Base-by-base conservation (phyloP, 2,329 filamentous ascomycete genomes). In the Nemania diffusa region DNA sequence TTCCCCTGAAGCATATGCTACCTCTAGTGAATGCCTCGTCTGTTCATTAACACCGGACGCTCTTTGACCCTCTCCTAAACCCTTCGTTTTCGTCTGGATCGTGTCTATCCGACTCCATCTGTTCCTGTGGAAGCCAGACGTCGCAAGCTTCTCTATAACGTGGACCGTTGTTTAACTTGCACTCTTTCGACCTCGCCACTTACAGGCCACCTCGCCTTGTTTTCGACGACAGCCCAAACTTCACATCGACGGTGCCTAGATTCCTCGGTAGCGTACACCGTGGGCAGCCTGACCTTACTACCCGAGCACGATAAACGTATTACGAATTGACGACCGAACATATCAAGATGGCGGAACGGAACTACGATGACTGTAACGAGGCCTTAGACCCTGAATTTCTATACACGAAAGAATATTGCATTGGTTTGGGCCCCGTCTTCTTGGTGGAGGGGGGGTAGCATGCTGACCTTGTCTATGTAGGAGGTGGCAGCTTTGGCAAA, bases 401-500 rank as follows among this genome's bases (percentile, higher is more conserved):
- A 60, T 99, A 97, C 81, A 97, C 93, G 69, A 97, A 97, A 82
- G 92, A 96, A 80, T 93, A 90, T 78, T 94, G 92, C 83, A 95
- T 96, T 80, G 92, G 91, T 93, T 81, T 74, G 87, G 76, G 62
- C 57, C 67, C 66, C 60, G 57, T 63, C 37, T 58, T 51, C 55
- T 60, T 56, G 60, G 50, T 44, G 65, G 53, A n/a, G n/a, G 48
- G 66, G 69, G 29, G 56, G 55, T 57, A 65, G 73, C 76, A 75
- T 76, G 76, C 70, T 75, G 65, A 70, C 69, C 34, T 68, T 57
- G 9, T 34, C 60, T 64, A 62, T 60, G 62, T 75, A 94, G 95
- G 96, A 74, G 96, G 96, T 74, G 96, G 96, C 69, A 98, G 95
- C 81, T 99, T 99, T 83, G 96, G 96, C 77, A 97, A 97, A 81